Conservation (phyloP, 139 green algal genomes). For the Chlorella vulgaris region DNA sequence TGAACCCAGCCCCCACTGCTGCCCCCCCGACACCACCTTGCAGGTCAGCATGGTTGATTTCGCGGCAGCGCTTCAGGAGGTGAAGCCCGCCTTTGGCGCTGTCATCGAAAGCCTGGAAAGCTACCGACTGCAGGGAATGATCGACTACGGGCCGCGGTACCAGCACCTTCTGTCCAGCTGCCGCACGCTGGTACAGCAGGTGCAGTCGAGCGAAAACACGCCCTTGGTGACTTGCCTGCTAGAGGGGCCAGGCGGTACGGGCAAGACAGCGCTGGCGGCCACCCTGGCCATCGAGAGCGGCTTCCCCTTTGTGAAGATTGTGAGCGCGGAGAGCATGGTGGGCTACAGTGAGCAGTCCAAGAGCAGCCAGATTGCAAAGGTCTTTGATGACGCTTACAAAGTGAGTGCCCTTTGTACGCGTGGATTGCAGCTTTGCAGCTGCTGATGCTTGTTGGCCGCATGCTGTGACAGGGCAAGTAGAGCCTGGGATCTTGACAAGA, state of each 20-base stretch:
- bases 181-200: constrained; percentile 68
- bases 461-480: too few species aligned
- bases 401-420: constrained; percentile 33
- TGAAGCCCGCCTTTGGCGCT: constrained; percentile 96
- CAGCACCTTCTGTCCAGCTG: constrained; percentile 77
- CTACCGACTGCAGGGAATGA: constrained; percentile 91
- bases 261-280: constrained; percentile 96
- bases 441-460: too few species aligned
- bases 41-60: constrained; percentile 92
- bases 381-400: constrained; percentile 96
- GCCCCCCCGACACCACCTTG: not conserved
- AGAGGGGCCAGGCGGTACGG: constrained; percentile 82
- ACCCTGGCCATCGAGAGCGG: constrained; percentile 81
- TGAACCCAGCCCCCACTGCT: not conserved
- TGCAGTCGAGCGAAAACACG: constrained; percentile 81
- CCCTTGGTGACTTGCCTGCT: constrained; percentile 89
- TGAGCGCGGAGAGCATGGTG: constrained; percentile 87
- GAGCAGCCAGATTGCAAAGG: constrained; percentile 74
- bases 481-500: too few species aligned
- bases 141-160: constrained; percentile 79
- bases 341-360: constrained; percentile 87
- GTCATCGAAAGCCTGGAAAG: constrained; percentile 80
- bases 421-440: too few species aligned
- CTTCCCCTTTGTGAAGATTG: constrained; percentile 95
- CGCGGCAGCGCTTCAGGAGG: constrained; percentile 85